Conservation (phyloP, 345 rosid species). For the Ricinus communis region DNA sequence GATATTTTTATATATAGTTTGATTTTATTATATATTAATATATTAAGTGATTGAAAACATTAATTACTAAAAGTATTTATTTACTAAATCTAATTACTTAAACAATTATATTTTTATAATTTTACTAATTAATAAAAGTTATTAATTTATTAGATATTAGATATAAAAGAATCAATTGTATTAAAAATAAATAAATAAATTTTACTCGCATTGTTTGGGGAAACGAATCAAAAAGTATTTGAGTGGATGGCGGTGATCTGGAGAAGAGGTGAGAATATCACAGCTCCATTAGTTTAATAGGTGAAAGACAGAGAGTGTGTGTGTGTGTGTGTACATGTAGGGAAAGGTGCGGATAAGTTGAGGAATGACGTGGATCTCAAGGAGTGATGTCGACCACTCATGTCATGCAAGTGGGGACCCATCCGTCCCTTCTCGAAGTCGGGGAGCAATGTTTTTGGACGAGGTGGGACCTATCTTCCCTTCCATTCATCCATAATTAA, state of each 20-base stretch:
- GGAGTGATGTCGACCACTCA: slow-evolving; percentile 43
- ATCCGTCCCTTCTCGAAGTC: slow-evolving; percentile 24
- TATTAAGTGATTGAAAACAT: too few species aligned
- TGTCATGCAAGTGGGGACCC: slow-evolving; percentile 35
- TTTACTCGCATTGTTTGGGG: too few species aligned
- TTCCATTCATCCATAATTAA: too few species aligned
- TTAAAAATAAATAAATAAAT: too few species aligned
- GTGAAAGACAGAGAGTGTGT: neutral
- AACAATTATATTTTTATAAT: too few species aligned
- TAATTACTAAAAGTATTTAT: too few species aligned
- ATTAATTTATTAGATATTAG: too few species aligned
- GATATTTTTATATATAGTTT: too few species aligned
- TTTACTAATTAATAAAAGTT: too few species aligned
- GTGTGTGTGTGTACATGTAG: neutral
- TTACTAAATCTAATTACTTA: too few species aligned
- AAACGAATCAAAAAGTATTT: neutral
- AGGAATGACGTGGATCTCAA: slow-evolving; percentile 48
- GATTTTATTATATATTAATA: too few species aligned
- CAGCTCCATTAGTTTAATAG: neutral
- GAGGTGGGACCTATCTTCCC: neutral
- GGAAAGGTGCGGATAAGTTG: slow-evolving; percentile 24
- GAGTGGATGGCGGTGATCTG: neutral
- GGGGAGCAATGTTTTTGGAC: neutral
- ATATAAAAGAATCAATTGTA: too few species aligned
- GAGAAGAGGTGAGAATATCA: neutral